A percentile compares a stretch with the other conserved stretches of the same genome.
Evolutionary conservation across 345 rosid species (phyloP).

Genomic region (Pistacia vera): DNA sequence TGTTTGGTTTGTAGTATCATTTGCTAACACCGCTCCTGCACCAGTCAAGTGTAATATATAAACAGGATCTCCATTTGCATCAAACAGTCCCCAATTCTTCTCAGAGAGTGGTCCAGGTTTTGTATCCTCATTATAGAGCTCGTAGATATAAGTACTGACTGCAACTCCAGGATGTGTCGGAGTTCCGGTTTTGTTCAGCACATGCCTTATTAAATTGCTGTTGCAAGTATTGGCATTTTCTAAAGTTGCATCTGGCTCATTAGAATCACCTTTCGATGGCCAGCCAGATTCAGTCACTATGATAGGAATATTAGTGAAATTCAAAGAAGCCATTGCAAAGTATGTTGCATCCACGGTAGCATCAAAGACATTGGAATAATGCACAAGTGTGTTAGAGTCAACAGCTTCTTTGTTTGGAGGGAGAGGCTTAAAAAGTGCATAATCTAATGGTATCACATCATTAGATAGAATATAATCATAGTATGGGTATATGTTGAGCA

Average conservation of each 20-base stretch:
- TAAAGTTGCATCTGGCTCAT: conserved; percentile 74
- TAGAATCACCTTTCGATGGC: conserved; percentile 81
- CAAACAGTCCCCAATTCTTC: conserved; percentile 86
- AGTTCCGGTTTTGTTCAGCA: conserved; percentile 75
- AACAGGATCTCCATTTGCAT: conserved; percentile 63
- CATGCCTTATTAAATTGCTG: conserved; percentile 81
- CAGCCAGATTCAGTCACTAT: conserved; percentile 81
- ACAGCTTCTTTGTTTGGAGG: conserved; percentile 86
- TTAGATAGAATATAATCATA: conserved; percentile 78
- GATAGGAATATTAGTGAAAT: conserved; percentile 76
- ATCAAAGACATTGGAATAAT: conserved; percentile 77
- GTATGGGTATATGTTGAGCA: conserved; percentile 84
- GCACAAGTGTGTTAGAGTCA: conserved; percentile 84
- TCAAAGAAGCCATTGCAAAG: conserved; percentile 70
- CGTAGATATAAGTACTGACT: conserved; percentile 75
- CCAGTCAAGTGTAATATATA: conserved; percentile 67
- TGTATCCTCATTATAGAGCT: conserved; percentile 79
- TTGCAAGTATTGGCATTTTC: conserved; percentile 85
- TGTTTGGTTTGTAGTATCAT: conserved; percentile 84
- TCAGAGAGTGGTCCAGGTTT: conserved; percentile 70
- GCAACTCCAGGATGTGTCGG: conserved; percentile 76
- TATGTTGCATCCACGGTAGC: conserved; percentile 84
- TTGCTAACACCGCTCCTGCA: conserved; percentile 63
- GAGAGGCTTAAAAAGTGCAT: conserved; percentile 76
- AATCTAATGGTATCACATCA: conserved; percentile 74